Conservation (phyloP, 306 rosid species). For the Castanopsis chinensis region DNA sequence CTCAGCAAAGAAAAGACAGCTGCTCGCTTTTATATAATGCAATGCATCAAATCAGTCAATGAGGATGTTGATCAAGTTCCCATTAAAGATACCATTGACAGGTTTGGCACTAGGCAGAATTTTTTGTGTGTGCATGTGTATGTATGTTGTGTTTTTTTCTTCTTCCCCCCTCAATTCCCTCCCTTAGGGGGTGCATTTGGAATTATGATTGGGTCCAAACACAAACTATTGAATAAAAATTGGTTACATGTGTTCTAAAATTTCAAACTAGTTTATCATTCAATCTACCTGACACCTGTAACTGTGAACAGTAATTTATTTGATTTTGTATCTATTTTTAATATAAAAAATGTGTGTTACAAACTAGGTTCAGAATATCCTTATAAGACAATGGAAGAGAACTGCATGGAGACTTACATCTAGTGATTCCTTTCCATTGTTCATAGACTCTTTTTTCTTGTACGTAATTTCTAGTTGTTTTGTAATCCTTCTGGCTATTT, state of each 20-base stretch:
- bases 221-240: not conserved
- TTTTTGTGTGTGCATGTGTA: not conserved
- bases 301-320: not conserved
- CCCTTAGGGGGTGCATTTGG: not conserved
- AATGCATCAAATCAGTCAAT: slow-evolving; percentile 34
- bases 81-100: slow-evolving; percentile 49
- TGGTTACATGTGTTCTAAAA: not conserved
- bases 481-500: no score
- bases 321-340: not conserved
- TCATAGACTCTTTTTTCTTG: no score
- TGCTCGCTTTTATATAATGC: slow-evolving; percentile 61
- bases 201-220: not conserved
- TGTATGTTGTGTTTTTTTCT: not conserved
- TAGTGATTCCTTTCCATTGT: no score
- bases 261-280: not conserved
- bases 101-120: slow-evolving; percentile 33
- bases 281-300: not conserved
- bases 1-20: slow-evolving; percentile 61
- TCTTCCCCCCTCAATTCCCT: not conserved
- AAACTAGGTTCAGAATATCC: not conserved
- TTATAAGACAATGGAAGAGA: not conserved
- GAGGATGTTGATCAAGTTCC: slow-evolving; percentile 44
- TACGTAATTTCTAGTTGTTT: no score
- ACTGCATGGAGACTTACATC: no score
- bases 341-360: not conserved